phyloP scores from a whole-genome alignment of 2,329 filamentous ascomycete species.

The Fusarium setosum region DNA sequence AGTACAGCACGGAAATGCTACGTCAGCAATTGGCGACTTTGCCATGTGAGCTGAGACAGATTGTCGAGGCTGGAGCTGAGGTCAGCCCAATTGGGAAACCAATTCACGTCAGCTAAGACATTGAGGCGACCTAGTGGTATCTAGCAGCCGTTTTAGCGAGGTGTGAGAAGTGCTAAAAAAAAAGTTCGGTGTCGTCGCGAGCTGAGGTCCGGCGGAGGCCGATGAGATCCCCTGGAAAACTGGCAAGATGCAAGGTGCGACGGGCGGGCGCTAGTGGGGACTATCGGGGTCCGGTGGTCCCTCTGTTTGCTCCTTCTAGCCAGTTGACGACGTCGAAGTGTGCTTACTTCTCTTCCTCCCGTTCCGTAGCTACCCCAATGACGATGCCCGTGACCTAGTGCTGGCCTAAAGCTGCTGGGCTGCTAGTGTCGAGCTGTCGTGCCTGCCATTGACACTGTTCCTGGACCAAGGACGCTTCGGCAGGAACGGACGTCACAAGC shows the following conservation, averaged over 20 bases:
- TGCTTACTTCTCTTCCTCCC: slow-evolving; percentile 1
- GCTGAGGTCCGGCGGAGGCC: not conserved
- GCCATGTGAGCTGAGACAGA: not conserved
- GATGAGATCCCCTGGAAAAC: slow-evolving; percentile 5
- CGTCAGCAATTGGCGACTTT: not conserved
- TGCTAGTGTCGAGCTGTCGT: slow-evolving; percentile 18
- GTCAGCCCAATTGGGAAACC: not conserved
- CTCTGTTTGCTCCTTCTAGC: not conserved
- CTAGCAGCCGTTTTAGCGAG: slow-evolving; percentile 6
- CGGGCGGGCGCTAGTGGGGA: slow-evolving; percentile 6
- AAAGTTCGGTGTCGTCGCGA: not conserved
- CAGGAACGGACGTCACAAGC: slow-evolving; percentile 7
- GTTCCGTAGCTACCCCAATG: slow-evolving; percentile 18
- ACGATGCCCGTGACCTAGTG: not conserved
- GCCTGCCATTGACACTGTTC: slow-evolving; percentile 10
- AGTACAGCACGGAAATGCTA: not conserved
- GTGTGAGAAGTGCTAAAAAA: slow-evolving; percentile 4
- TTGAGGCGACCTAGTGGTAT: slow-evolving; percentile 26
- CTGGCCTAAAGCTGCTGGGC: not conserved
- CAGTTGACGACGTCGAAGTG: slow-evolving; percentile 28
- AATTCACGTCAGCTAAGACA: slow-evolving; percentile 20
- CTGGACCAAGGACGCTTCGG: slow-evolving; percentile 11
- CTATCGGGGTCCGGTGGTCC: slow-evolving; percentile 3
- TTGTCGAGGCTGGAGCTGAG: slow-evolving; percentile 5
- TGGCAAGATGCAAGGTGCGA: slow-evolving; percentile 5